Percentiles rank a stretch among this genome's conserved stretches.
These are phyloP conservation scores for Citrus medica DNA, from an alignment of 345 rosid genomes.

Conservation along the genomic window DNA sequence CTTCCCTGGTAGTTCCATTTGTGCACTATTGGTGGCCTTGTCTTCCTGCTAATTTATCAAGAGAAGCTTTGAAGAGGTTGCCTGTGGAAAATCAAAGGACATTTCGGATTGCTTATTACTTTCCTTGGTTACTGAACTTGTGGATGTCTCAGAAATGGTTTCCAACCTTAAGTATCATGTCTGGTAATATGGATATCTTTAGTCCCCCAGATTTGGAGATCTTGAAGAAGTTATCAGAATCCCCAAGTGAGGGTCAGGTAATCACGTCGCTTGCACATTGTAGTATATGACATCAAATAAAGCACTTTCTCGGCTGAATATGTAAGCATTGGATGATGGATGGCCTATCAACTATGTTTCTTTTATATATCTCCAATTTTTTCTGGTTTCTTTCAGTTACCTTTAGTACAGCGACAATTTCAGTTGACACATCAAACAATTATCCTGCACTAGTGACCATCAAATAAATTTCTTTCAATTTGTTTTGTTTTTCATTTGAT, in stretches of 20 bases:
- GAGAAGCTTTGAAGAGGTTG: constrained; percentile 32
- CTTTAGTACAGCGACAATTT: neutral
- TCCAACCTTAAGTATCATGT: constrained; percentile 44
- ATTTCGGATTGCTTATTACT: constrained; percentile 54
- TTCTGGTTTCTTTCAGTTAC: neutral
- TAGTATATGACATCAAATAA: neutral
- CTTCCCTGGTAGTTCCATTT: constrained; percentile 66
- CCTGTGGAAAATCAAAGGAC: constrained; percentile 50
- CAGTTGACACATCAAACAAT: neutral
- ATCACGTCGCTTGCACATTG: neutral
- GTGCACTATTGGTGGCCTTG: constrained; percentile 86
- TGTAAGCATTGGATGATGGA: neutral
- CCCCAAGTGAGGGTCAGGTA: constrained; percentile 52
- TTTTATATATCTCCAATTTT: neutral
- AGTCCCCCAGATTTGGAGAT: constrained; percentile 45
- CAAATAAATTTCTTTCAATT: neutral
- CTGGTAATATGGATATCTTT: constrained; percentile 39
- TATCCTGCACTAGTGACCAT: neutral
- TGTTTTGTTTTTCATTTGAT: neutral
- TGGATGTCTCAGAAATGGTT: constrained; percentile 89
- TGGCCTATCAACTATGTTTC: neutral
- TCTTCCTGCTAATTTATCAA: constrained; percentile 50
- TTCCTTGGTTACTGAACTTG: constrained; percentile 81
- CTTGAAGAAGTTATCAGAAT: constrained; percentile 29
- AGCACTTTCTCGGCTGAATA: neutral